Evolutionary conservation across 306 rosid species (phyloP), one percentile per base, ranked within the genome.

Genomic region (Trifolium pratense): DNA sequence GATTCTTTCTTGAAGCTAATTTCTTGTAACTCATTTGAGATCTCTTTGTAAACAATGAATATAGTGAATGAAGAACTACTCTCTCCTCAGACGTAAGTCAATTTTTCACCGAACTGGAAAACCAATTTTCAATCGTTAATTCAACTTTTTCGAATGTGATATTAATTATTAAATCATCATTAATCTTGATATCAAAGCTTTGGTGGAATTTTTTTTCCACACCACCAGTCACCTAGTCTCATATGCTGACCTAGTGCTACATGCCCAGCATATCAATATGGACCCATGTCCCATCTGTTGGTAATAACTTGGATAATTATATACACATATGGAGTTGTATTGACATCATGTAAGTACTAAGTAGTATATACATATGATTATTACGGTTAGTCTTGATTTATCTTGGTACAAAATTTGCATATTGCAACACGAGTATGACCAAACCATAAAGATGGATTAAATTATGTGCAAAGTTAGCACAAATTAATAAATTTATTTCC

Each of bases 121-220:
- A 29, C 32, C 32, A 29, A 29, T 29, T 36, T 36, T 36, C 48
- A 42, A 3, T 42, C 3, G 15, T 42, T 42, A 42, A 3, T 42
- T 46, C 18, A 15, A 46, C 9, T 46, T 46, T 14, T 11, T 46
- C 9, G 2, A 43, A 43, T 46, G 2, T n/a, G 15, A 15, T 46
- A 15, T 69, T 52, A 71, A 75, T 56, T 55, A 71, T 82, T 66
- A 73, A 77, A 78, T 74, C 66, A 78, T 58, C 71, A 79, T 74
- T 68, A 23, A 40, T 13, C 2, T 71, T 29, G 49, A 34, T 60
- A 42, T 6, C 48, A 10, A 52, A 12, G 20, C 70, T 78, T 82
- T 74, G 74, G 74, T 69, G 77, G 70, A 69, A 74, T 69, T 78
- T 68, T 74, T 74, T 78, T 78, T 78, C 80, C 71, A 74, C 40